These are phyloP conservation scores for Parasarocladium wereldwijsianum DNA, from an alignment of 2,329 filamentous ascomycete genomes.

Conservation along the genomic window DNA sequence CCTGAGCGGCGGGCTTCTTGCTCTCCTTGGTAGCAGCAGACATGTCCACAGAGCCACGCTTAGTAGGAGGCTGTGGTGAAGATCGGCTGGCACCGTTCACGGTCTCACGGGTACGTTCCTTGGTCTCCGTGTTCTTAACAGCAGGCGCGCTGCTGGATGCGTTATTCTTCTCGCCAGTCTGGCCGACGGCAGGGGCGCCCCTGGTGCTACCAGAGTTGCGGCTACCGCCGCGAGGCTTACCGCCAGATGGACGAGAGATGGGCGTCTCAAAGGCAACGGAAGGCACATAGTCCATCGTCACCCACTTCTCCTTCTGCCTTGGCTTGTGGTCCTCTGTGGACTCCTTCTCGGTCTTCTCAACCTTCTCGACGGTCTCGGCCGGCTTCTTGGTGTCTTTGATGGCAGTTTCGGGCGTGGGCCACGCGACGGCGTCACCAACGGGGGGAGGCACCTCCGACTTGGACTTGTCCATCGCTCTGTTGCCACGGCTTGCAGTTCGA, in stretches of 20 bases:
- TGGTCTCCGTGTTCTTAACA: slow-evolving; percentile 15
- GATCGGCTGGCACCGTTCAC: slow-evolving; percentile 18
- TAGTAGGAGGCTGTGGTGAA: slow-evolving; percentile 22
- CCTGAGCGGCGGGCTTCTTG: slow-evolving; percentile 25
- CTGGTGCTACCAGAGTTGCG: slow-evolving; percentile 25
- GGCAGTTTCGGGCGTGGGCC: slow-evolving; percentile 80
- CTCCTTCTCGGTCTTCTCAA: slow-evolving; percentile 49
- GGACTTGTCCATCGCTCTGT: slow-evolving; percentile 18
- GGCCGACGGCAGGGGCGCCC: slow-evolving; percentile 15
- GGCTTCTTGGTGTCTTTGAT: slow-evolving; percentile 52
- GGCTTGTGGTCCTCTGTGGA: slow-evolving; percentile 37
- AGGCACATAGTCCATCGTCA: slow-evolving; percentile 67
- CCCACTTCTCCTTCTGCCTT: slow-evolving; percentile 73
- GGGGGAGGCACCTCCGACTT: slow-evolving; percentile 36
- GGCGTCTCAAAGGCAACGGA: slow-evolving; percentile 79
- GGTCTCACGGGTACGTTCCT: slow-evolving; percentile 21
- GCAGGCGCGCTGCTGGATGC: slow-evolving; percentile 6
- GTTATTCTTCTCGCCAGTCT: slow-evolving; percentile 22
- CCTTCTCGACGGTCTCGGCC: slow-evolving; percentile 46
- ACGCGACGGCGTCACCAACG: slow-evolving; percentile 62
- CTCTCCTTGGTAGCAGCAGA: slow-evolving; percentile 26
- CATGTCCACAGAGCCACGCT: slow-evolving; percentile 29
- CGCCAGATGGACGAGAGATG: slow-evolving; percentile 38
- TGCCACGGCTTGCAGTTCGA: slow-evolving; percentile 31
- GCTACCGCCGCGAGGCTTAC: slow-evolving; percentile 34